phyloP scores from a whole-genome alignment of 202 grass and related monocot genomes.

The Schoenoplectus triqueter region DNA sequence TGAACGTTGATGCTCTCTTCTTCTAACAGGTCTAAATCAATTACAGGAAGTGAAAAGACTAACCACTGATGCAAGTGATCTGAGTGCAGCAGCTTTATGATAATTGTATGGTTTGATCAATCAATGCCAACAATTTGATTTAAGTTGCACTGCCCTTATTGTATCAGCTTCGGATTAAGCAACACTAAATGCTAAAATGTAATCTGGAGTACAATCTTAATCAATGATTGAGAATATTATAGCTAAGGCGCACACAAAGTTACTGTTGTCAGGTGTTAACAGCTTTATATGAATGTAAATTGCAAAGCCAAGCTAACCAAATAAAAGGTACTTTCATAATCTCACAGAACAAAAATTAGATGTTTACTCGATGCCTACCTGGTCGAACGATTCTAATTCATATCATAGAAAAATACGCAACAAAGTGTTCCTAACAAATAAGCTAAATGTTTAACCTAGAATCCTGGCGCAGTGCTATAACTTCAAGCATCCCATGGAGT shows the following conservation, averaged over 20 bases:
- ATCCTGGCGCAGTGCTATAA: neutral
- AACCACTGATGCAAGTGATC: neutral
- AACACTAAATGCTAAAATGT: neutral
- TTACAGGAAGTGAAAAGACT: neutral
- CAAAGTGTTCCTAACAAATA: neutral
- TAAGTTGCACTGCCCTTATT: neutral
- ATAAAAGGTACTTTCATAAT: neutral
- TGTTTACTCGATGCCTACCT: neutral
- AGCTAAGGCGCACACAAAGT: neutral
- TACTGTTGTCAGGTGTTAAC: conserved; percentile 1
- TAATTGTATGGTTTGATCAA: neutral
- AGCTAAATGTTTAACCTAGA: conserved; percentile 21
- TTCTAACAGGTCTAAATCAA: conserved; percentile 14
- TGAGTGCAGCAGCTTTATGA: neutral
- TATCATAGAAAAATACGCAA: neutral
- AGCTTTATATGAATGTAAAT: neutral
- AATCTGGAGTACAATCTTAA: neutral
- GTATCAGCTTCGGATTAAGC: neutral
- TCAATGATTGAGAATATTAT: neutral
- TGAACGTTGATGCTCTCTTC: conserved; percentile 6
- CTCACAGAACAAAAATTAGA: conserved; percentile 29
- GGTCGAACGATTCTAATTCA: neutral
- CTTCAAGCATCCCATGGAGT: neutral
- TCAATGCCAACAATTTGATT: neutral
- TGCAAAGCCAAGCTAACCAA: neutral